A percentile compares a stretch with the other conserved stretches of the same genome.
phyloP scores from a whole-genome alignment of 2,329 filamentous ascomycete species.

The Sphaerostilbella broomeana region DNA sequence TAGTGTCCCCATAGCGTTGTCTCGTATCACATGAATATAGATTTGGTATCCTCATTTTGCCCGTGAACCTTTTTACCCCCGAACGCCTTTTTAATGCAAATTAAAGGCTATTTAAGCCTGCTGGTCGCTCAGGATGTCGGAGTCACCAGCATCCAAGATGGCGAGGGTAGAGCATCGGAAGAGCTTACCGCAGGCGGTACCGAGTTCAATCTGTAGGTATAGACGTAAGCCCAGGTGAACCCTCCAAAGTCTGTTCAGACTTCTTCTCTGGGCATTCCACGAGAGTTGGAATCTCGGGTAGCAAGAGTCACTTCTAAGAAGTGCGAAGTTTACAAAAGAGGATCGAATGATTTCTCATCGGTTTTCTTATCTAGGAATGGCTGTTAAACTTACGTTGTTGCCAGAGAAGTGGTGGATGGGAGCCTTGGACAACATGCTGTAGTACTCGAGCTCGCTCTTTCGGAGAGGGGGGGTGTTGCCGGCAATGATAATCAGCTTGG shows the following conservation, averaged over 20 bases:
- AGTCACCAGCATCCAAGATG: constrained; percentile 95
- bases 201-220: constrained; percentile 79
- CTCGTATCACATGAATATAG: constrained; percentile 29
- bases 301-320: constrained; percentile 16
- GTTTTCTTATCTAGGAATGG: no score
- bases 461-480: constrained; percentile 96
- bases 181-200: constrained; percentile 97
- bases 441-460: constrained; percentile 96
- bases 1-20: constrained; percentile 23
- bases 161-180: constrained; percentile 98
- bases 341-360: no score
- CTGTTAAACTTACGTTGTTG: constrained; percentile 84
- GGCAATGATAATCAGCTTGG: constrained; percentile 90
- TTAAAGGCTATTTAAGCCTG: constrained; percentile 43
- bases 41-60: constrained; percentile 32
- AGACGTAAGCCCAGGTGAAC: constrained; percentile 57
- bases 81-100: constrained; percentile 38
- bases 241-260: constrained; percentile 83
- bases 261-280: constrained; percentile 80
- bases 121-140: constrained; percentile 86
- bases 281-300: constrained; percentile 22
- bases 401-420: constrained; percentile 96
- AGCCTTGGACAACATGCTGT: constrained; percentile 87
- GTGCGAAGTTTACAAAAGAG: constrained; percentile 3
- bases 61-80: constrained; percentile 33